Base-by-base conservation (phyloP, 768 basidiomycete genomes). In the Udeniomyces megalosporus region DNA sequence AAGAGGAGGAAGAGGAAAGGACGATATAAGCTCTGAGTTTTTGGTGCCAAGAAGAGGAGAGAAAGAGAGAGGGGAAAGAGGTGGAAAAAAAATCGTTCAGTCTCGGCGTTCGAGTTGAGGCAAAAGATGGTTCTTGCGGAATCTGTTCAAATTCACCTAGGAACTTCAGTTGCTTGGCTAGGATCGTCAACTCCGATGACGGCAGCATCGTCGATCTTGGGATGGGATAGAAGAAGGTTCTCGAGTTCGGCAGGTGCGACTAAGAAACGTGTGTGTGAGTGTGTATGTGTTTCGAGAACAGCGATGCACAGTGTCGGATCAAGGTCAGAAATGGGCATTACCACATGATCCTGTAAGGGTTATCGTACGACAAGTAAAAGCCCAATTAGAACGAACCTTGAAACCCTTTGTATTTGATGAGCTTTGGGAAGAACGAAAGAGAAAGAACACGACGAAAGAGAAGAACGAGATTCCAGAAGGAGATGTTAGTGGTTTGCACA, bases 211-310 rank as follows among this genome's bases (percentile, higher is more conserved):
- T 81, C 83, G 20, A 93, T 76, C 0, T 84, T 80, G 0, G 84
- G 82, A 68, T 90, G 84, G 5, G 80, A 80, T 20, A 90, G 74
- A 0, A 91, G 78, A 0, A 88, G 74, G 32, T 80, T 79, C 69
- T 92, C 89, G 5, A 92, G 78, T 68, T 90, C 88, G 1, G 89
- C 88, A 0, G 88, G 88, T 8, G 89, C 81, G n/a, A 91, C 88
- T 86, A 67, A 44, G 64, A 66, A 63, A 0, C 67, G n/a, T n/a
- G n/a, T n/a, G n/a, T n/a, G n/a, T n/a, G n/a, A n/a, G n/a, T n/a
- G n/a, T n/a, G n/a, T n/a, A n/a, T n/a, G n/a, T n/a, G n/a, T n/a
- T n/a, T n/a, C n/a, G n/a, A n/a, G n/a, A n/a, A n/a, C n/a, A n/a
- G n/a, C n/a, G n/a, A n/a, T n/a, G n/a, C n/a, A n/a, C n/a, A n/a